These are phyloP conservation scores for Brasenia schreberi DNA, from an alignment of 164 flowering plant species.

Conservation along the genomic window DNA sequence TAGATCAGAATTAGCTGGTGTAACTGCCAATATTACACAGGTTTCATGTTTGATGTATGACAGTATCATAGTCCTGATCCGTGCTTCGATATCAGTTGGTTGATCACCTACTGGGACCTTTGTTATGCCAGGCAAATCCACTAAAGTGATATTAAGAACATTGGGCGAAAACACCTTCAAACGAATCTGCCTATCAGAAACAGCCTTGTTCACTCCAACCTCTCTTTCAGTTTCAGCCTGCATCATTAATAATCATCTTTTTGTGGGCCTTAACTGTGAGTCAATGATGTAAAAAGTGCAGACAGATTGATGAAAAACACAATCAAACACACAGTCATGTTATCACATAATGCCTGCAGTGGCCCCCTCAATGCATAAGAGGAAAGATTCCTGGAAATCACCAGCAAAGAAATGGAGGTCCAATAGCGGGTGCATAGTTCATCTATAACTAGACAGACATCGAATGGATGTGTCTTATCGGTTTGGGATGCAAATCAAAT, in stretches of 20 bases:
- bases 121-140: conserved; percentile 33
- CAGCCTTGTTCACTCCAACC: conserved; percentile 29
- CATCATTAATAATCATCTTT: not conserved
- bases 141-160: conserved; percentile 30
- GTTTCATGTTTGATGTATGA: conserved; percentile 28
- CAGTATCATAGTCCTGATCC: conserved; percentile 30
- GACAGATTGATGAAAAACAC: too few relatives aligned
- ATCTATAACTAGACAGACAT: too few relatives aligned
- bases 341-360: too few relatives aligned
- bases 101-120: conserved; percentile 33
- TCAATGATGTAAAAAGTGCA: too few relatives aligned
- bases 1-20: conserved; percentile 30
- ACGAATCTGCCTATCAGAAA: conserved; percentile 31
- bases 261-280: too few relatives aligned
- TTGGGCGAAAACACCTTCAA: conserved; percentile 25
- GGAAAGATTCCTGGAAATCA: too few relatives aligned
- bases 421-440: too few relatives aligned
- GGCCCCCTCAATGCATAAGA: too few relatives aligned
- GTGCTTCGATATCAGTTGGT: conserved; percentile 27
- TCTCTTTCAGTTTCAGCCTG: conserved; percentile 30
- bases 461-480: too few relatives aligned
- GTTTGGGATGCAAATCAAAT: too few relatives aligned
- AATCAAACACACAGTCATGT: too few relatives aligned
- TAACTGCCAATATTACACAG: conserved; percentile 28
- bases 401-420: too few relatives aligned